Conservation (phyloP, 177 flowering plant genomes). For the Tripterygium wilfordii region DNA sequence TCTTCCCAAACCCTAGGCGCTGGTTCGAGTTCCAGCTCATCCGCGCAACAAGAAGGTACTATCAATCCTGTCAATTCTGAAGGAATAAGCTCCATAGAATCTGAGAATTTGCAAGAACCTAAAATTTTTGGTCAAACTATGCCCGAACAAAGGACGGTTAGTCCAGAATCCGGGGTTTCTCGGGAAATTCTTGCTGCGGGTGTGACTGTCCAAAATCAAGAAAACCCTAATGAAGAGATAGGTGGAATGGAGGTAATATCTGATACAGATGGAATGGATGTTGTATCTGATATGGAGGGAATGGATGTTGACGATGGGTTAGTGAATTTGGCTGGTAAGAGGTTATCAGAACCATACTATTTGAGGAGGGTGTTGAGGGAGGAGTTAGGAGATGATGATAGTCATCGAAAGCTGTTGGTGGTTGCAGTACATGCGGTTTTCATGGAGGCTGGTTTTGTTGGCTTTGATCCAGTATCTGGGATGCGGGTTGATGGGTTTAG, state of each 20-base stretch:
- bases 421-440: constrained; percentile 72
- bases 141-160: not conserved
- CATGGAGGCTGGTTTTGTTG: constrained; percentile 69
- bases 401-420: constrained; percentile 30
- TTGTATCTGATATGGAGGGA: constrained; percentile 6
- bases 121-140: not conserved
- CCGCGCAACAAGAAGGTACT: no score
- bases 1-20: not conserved
- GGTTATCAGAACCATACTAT: constrained; percentile 41
- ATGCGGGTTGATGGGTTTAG: constrained; percentile 26
- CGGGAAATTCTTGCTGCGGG: no score
- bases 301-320: constrained; percentile 29
- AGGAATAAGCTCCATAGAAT: not conserved
- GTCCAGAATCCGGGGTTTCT: not conserved
- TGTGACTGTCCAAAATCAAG: no score
- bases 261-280: constrained; percentile 1
- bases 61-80: no score
- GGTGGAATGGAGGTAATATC: no score
- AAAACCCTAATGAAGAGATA: no score
- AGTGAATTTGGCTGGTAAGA: constrained; percentile 4
- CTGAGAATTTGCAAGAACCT: not conserved
- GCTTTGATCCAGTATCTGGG: constrained; percentile 26
- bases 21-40: not conserved
- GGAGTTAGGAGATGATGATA: constrained; percentile 24
- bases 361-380: constrained; percentile 46